Percentiles rank a stretch among this genome's conserved stretches.
Conservation (phyloP, 2,329 filamentous ascomycete species). For the Fusarium graminum region DNA sequence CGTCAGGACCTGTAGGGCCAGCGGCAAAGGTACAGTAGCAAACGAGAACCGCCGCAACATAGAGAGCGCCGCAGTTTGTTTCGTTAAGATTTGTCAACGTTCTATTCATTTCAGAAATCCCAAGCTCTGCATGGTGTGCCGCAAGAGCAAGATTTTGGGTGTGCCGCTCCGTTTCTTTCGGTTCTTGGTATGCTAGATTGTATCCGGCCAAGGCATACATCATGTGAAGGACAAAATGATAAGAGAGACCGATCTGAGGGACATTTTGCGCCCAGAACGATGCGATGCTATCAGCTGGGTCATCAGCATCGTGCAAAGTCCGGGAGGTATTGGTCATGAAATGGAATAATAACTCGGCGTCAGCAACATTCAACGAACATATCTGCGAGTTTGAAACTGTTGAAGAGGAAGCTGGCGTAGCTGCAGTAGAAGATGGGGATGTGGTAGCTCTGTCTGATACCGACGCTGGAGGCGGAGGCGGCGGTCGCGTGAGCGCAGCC, state of each 20-base stretch:
- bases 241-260: slow-evolving; percentile 47
- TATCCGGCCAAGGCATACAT: slow-evolving; percentile 48
- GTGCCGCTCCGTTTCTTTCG: slow-evolving; percentile 37
- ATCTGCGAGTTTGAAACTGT: slow-evolving; percentile 40
- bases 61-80: slow-evolving; percentile 50
- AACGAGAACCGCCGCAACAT: slow-evolving; percentile 48
- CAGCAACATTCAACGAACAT: slow-evolving; percentile 46
- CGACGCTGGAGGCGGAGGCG: slow-evolving; percentile 26
- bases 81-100: slow-evolving; percentile 44
- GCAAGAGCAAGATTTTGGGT: slow-evolving; percentile 40
- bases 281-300: slow-evolving; percentile 37
- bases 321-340: slow-evolving; percentile 46
- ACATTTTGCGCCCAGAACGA: slow-evolving; percentile 50
- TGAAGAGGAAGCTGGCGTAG: slow-evolving; percentile 43
- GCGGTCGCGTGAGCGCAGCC: slow-evolving; percentile 44
- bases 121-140: slow-evolving; percentile 45
- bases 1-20: slow-evolving; percentile 47
- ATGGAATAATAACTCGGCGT: slow-evolving; percentile 51
- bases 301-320: slow-evolving; percentile 41
- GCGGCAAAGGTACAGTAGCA: slow-evolving; percentile 52
- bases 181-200: slow-evolving; percentile 45
- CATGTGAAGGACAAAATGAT: slow-evolving; percentile 51
- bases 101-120: slow-evolving; percentile 47
- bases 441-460: slow-evolving; percentile 42
- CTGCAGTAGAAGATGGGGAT: slow-evolving; percentile 43